Base-by-base conservation (phyloP, 176 grass and related monocot genomes). In the Aechmea fasciata region DNA sequence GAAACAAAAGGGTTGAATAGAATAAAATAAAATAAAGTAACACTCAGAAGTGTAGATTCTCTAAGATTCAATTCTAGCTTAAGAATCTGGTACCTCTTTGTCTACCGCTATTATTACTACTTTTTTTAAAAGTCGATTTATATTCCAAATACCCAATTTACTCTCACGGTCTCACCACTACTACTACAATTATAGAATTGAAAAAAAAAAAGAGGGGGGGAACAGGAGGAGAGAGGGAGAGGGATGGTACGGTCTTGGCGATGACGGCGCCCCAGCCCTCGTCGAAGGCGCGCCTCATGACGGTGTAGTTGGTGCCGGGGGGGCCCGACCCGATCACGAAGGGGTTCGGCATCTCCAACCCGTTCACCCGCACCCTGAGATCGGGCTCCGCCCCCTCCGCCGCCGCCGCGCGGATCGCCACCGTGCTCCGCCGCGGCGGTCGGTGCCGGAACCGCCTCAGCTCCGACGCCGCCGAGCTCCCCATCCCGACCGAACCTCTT, bases 281-380 rank as follows among this genome's bases (percentile, higher is more conserved):
- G 64, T 99, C 87, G 80, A 99, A 99, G 77, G 94, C 94, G 61
- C 94, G 82, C 80, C 90, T 99, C 94, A 93, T 99, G 72, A 99
- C 94, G 71, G 94, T 93, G 83, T 93, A 93, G 65, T 99, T 99
- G 82, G 94, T 99, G 48, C 94, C 89, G 3, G 94, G 94, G 11
- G 94, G 94, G 1, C 89, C 94, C 61, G 94, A 99, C 50, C 89
- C 94, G 82, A 99, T 97, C 71, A 97, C 94, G 81, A 97, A 97
- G 55, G 94, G 94, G 57, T 99, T 99, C 41, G 89, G 89, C 94
- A 99, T 85, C 77, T 85, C 75, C 79, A 99, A 73, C 23, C 94
- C 94, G 82, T 99, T 99, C 71, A 99, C 92, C 75, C 74, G 80
- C 67, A 92, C 86, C 17, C 83, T 89, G 18, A 92, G 79, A 73